These are phyloP conservation scores for Mycena vulgaris DNA, from an alignment of 768 basidiomycete genomes.

Conservation along the genomic window DNA sequence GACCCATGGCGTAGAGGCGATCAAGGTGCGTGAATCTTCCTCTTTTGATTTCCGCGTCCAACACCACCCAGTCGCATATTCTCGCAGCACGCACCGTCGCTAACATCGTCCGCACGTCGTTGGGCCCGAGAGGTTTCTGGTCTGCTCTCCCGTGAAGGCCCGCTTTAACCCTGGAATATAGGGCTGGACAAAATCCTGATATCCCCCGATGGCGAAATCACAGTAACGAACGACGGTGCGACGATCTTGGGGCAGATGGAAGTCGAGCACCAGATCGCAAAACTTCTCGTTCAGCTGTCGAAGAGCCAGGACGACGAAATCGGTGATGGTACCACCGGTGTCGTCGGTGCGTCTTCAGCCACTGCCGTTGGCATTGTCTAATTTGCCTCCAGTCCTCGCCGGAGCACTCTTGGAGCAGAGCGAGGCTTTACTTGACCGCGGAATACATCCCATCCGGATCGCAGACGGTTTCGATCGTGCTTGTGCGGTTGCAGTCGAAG, in stretches of 20 bases:
- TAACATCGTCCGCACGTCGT: constrained; percentile 94
- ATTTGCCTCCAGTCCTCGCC: constrained; percentile 81
- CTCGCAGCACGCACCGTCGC: constrained; percentile 94
- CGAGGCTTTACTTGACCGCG: constrained; percentile 96
- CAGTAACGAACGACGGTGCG: constrained; percentile 99
- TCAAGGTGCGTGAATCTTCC: constrained; percentile 77
- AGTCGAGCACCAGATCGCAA: constrained; percentile 99
- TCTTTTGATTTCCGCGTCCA: constrained; percentile 29
- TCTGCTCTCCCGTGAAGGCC: constrained; percentile 14
- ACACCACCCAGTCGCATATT: constrained; percentile 83
- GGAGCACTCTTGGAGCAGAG: constrained; percentile 97
- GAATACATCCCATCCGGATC: constrained; percentile 98
- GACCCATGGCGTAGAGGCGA: constrained; percentile 93
- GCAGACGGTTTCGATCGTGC: constrained; percentile 99
- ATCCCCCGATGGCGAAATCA: constrained; percentile 98
- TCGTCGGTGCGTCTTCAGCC: constrained; percentile 83
- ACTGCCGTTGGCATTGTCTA: constrained; percentile 11
- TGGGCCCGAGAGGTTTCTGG: constrained; percentile 90
- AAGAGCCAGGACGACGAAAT: constrained; percentile 99
- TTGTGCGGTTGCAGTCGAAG: constrained; percentile 89
- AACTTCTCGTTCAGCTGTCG: constrained; percentile 95
- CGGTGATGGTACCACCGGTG: constrained; percentile 99
- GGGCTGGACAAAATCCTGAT: constrained; percentile 96
- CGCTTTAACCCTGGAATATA: constrained; percentile 47
- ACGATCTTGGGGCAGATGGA: constrained; percentile 99